Conservation (phyloP, 208 protist species). For the Leishmania major region DNA sequence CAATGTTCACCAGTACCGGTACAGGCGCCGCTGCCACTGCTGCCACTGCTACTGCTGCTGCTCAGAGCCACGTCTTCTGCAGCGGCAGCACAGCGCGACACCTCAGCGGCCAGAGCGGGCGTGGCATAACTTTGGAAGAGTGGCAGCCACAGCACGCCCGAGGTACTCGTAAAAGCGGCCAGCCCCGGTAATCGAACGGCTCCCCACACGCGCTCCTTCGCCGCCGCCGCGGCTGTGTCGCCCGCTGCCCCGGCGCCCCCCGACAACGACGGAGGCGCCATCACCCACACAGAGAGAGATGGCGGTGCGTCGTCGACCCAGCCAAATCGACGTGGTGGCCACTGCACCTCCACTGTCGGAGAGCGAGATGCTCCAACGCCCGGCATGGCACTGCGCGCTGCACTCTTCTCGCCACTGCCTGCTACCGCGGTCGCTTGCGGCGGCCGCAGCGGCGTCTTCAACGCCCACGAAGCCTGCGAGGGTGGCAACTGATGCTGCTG, state of each 20-base stretch:
- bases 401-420: background rate
- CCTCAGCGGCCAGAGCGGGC: conserved; percentile 1
- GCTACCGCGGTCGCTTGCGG: background rate
- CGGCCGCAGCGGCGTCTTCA: background rate
- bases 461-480: background rate
- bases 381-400: background rate
- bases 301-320: conserved; percentile 15
- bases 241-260: background rate
- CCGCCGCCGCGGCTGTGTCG: background rate
- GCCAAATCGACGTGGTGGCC: conserved; percentile 24
- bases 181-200: conserved; percentile 19
- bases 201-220: conserved; percentile 16
- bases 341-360: conserved; percentile 20
- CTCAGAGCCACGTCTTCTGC: background rate
- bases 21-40: background rate
- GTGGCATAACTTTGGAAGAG: conserved; percentile 14
- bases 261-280: background rate
- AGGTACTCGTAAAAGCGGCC: conserved; percentile 11
- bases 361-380: background rate
- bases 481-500: background rate
- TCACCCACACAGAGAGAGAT: conserved; percentile 18
- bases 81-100: background rate
- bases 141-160: conserved; percentile 36
- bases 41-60: background rate
- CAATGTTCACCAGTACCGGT: no score